phyloP scores from a whole-genome alignment of 768 basidiomycete species.

The Pleurotus giganteus region DNA sequence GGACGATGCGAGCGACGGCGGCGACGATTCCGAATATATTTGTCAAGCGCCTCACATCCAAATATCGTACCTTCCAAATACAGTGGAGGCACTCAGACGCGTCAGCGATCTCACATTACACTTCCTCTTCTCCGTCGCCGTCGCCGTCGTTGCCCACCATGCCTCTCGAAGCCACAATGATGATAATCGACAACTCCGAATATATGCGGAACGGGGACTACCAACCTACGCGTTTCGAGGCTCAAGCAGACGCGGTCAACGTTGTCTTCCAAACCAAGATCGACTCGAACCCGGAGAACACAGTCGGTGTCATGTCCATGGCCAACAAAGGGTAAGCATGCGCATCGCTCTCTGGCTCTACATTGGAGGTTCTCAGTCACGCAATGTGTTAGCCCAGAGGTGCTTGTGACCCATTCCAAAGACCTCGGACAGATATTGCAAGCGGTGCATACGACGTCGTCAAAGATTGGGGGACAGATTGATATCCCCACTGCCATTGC shows the following conservation, averaged over 20 bases:
- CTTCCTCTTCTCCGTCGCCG: constrained; percentile 10
- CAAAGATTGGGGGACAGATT: constrained; percentile 75
- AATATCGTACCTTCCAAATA: not conserved
- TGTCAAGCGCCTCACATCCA: not conserved
- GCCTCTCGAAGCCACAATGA: constrained; percentile 98
- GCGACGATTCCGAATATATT: not conserved
- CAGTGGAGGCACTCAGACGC: not conserved
- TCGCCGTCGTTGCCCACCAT: constrained; percentile 43
- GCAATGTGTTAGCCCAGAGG: constrained; percentile 72
- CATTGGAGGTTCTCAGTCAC: constrained; percentile 6
- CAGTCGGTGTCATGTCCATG: constrained; percentile 98
- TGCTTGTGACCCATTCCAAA: constrained; percentile 93
- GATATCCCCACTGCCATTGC: constrained; percentile 91
- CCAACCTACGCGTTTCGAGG: constrained; percentile 80
- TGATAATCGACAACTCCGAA: constrained; percentile 97
- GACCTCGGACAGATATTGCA: constrained; percentile 90
- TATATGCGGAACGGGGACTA: constrained; percentile 97
- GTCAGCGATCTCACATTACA: constrained; percentile 7
- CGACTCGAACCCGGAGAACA: constrained; percentile 95
- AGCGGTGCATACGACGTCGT: constrained; percentile 68
- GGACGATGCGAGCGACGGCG: not conserved
- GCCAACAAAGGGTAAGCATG: constrained; percentile 84
- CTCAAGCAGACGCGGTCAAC: constrained; percentile 90
- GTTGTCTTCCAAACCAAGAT: constrained; percentile 91
- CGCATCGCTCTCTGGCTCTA: not conserved